Conservation (phyloP, 495 filamentous ascomycete genomes). For the Podospora didyma region DNA sequence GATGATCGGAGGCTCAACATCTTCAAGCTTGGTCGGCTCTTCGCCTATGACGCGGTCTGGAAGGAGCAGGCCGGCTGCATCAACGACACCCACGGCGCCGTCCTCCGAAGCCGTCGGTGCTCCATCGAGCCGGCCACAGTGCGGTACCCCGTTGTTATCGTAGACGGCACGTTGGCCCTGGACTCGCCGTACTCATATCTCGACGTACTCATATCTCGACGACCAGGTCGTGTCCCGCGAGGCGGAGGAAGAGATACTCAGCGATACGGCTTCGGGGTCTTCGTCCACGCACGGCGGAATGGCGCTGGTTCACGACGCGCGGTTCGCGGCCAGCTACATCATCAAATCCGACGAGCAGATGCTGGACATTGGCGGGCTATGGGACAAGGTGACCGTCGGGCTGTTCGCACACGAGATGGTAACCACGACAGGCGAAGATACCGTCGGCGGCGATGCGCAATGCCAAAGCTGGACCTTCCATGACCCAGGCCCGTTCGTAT, state of each 20-base stretch:
- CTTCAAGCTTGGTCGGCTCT: too few species aligned
- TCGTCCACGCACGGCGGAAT: conserved; percentile 5
- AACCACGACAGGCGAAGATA: too few species aligned
- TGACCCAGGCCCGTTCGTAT: background rate
- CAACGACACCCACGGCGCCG: background rate
- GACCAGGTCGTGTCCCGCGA: background rate
- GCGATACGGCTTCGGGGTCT: background rate
- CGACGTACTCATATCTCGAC: too few species aligned
- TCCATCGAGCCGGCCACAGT: background rate
- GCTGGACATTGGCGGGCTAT: background rate
- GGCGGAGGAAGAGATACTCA: background rate
- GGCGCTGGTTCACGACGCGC: background rate
- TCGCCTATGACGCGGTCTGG: background rate
- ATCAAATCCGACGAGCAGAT: background rate
- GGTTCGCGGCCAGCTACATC: background rate
- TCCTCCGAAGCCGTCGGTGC: background rate
- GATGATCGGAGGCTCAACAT: too few species aligned
- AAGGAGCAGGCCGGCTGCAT: background rate
- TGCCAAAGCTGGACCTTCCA: background rate
- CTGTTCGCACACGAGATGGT: background rate
- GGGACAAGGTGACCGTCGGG: background rate
- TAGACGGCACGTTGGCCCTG: background rate
- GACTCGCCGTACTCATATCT: background rate
- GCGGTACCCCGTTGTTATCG: background rate
- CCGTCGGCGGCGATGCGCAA: too few species aligned